A percentile compares a stretch with the other conserved stretches of the same genome.
phyloP scores from a whole-genome alignment of 257 asterid genomes.

The Salvia rosmarinus region DNA sequence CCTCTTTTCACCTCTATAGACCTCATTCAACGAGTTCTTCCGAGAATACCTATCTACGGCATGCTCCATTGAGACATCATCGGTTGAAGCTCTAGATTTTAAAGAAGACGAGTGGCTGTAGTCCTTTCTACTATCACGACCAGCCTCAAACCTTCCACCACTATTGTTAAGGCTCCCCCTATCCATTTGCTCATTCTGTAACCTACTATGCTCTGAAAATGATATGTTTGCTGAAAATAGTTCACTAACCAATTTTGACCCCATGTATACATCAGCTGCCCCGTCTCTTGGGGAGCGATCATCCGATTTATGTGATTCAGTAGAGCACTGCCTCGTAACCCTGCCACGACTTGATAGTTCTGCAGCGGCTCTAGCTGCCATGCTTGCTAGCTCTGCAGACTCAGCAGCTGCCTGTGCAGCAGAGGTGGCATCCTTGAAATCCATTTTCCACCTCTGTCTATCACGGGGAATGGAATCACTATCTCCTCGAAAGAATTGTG shows the following conservation, averaged over 20 bases:
- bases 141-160: constrained; percentile 38
- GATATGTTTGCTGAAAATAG: no score
- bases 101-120: constrained; percentile 42
- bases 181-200: constrained; percentile 38
- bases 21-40: constrained; percentile 41
- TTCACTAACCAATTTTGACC: no score
- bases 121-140: constrained; percentile 37
- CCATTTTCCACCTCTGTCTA: constrained; percentile 62
- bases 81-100: constrained; percentile 46
- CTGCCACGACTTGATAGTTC: constrained; percentile 58
- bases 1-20: constrained; percentile 26
- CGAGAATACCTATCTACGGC: constrained; percentile 38
- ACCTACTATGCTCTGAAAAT: constrained; percentile 39
- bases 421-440: constrained; percentile 82
- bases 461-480: constrained; percentile 32
- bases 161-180: constrained; percentile 33
- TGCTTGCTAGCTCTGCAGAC: constrained; percentile 80
- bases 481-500: constrained; percentile 41
- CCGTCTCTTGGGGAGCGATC: constrained; percentile 33
- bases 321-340: constrained; percentile 44
- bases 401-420: constrained; percentile 97
- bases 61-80: constrained; percentile 38
- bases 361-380: constrained; percentile 93
- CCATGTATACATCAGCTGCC: constrained; percentile 34
- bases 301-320: constrained; percentile 42